Conservation (phyloP, 805 yeast species). For the Schizosaccharomyces octosporus region DNA sequence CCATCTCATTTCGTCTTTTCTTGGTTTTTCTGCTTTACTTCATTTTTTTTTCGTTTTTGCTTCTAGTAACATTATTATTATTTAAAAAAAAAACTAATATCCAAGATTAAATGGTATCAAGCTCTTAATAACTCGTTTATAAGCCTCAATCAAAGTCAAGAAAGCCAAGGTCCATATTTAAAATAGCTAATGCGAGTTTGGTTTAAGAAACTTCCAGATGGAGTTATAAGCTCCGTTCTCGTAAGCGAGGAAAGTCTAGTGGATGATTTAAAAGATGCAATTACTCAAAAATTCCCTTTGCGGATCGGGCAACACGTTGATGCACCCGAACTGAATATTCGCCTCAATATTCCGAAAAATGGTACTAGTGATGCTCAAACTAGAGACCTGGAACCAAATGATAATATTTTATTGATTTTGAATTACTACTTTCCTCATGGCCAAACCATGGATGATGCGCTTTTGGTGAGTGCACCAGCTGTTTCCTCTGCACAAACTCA, state of each 20-base stretch:
- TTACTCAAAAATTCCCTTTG: conserved; percentile 42
- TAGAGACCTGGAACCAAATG: conserved; percentile 28
- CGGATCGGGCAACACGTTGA: conserved; percentile 36
- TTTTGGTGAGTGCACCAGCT: conserved; percentile 28
- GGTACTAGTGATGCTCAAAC: conserved; percentile 1
- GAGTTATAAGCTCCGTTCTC: neutral
- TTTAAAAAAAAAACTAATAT: too few species aligned
- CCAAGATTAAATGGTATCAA: too few species aligned
- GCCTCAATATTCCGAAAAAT: neutral
- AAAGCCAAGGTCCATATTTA: too few species aligned
- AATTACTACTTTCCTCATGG: conserved; percentile 42
- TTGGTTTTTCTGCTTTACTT: too few species aligned
- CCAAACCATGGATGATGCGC: conserved; percentile 40
- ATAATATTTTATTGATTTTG: conserved; percentile 28
- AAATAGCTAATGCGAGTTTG: neutral
- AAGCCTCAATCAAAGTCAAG: too few species aligned
- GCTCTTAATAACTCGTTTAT: too few species aligned
- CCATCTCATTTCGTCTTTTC: too few species aligned
- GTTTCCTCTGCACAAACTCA: neutral
- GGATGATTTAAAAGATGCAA: conserved; percentile 54
- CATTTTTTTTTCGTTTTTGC: too few species aligned
- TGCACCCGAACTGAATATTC: conserved; percentile 33
- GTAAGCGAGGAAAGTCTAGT: neutral
- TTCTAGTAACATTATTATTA: too few species aligned
- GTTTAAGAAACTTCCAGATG: neutral